Conservation (phyloP, 2,329 filamentous ascomycete species). For the Emergomyces pasteurianus region DNA sequence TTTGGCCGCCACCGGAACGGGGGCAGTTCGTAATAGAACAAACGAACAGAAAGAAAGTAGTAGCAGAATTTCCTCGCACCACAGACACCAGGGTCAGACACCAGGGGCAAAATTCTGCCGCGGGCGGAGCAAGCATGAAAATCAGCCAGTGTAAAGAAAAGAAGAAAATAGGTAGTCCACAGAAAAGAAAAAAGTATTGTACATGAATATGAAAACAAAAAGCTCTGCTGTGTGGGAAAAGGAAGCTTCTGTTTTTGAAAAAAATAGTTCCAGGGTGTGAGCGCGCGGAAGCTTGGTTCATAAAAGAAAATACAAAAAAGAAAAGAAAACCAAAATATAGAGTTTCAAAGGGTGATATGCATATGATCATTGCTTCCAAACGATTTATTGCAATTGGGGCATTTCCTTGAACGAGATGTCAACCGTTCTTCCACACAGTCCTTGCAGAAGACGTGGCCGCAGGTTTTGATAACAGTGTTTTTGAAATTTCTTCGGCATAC, state of each 20-base stretch:
- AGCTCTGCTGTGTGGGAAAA: not conserved
- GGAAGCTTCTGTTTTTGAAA: not conserved
- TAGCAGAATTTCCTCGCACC: not conserved
- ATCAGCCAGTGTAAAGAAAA: not conserved
- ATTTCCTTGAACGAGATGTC: slow-evolving; percentile 83
- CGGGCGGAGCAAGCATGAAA: not conserved
- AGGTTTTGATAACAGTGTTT: slow-evolving; percentile 84
- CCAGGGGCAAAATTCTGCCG: not conserved
- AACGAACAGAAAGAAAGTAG: not conserved
- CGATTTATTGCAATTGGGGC: slow-evolving; percentile 80
- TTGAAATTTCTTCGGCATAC: slow-evolving; percentile 92
- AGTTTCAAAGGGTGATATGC: slow-evolving; percentile 38
- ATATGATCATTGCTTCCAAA: slow-evolving; percentile 90
- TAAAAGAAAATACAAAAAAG: slow-evolving; percentile 1
- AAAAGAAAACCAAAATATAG: not conserved
- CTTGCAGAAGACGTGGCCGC: slow-evolving; percentile 89
- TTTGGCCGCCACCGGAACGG: not conserved
- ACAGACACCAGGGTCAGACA: not conserved
- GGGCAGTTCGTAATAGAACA: not conserved
- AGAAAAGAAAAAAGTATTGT: slow-evolving; percentile 6
- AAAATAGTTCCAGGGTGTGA: not conserved
- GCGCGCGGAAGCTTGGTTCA: not conserved
- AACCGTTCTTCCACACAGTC: slow-evolving; percentile 83
- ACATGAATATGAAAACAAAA: slow-evolving; percentile 4
- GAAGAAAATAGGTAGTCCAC: not conserved